Evolutionary conservation across 306 rosid genomes (phyloP).

Genomic region (Begonia loranthoides): DNA sequence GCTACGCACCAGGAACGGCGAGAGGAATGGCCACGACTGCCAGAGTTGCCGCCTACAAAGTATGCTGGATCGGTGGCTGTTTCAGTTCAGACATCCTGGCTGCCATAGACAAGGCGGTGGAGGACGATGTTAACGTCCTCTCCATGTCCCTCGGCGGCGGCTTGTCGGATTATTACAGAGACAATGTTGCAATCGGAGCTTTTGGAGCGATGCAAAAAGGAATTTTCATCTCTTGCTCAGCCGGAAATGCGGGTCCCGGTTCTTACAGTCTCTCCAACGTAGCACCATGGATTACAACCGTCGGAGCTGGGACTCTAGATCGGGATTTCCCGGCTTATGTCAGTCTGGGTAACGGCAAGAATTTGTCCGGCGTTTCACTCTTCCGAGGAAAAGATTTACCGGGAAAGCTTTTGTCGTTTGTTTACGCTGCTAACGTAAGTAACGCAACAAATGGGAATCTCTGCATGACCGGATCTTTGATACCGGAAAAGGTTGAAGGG

Average conservation of each 20-base stretch:
- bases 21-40: constrained; percentile 76
- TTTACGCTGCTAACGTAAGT: constrained; percentile 48
- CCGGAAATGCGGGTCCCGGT: constrained; percentile 63
- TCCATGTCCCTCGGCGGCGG: constrained; percentile 67
- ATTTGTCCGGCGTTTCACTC: constrained; percentile 51
- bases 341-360: constrained; percentile 53
- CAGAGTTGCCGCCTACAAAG: constrained; percentile 61
- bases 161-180: constrained; percentile 26
- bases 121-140: constrained; percentile 50
- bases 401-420: constrained; percentile 15
- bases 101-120: constrained; percentile 61
- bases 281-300: constrained; percentile 90
- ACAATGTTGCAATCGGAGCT: constrained; percentile 50
- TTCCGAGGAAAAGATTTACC: constrained; percentile 21
- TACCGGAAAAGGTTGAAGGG: constrained; percentile 42
- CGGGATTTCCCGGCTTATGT: constrained; percentile 64
- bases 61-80: constrained; percentile 51
- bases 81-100: constrained; percentile 44
- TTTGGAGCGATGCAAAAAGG: constrained; percentile 79
- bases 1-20: constrained; percentile 54
- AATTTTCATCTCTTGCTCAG: constrained; percentile 50
- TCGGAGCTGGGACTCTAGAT: constrained; percentile 86
- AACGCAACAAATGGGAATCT: constrained; percentile 17
- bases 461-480: constrained; percentile 36
- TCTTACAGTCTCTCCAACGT: constrained; percentile 23